Percentiles rank a stretch among this genome's conserved stretches.
Conservation (phyloP, 768 basidiomycete species). For the Leccinum aurantiacum region DNA sequence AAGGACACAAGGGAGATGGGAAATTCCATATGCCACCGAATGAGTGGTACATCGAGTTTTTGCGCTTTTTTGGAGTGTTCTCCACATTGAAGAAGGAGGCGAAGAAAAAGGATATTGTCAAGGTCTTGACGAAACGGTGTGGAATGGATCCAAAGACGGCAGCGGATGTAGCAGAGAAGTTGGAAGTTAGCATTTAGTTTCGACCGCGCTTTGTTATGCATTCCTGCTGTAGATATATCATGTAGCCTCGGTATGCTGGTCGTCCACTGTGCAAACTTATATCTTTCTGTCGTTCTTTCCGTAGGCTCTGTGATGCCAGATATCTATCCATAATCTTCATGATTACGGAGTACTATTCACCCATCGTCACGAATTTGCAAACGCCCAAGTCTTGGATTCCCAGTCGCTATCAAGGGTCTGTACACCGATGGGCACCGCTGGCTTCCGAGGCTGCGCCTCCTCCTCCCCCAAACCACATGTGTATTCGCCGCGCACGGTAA, state of each 20-base stretch:
- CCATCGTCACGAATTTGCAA: neutral
- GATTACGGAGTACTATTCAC: neutral
- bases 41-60: constrained; percentile 25
- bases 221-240: neutral
- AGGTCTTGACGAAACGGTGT: constrained; percentile 33
- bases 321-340: neutral
- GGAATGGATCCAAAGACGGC: constrained; percentile 20
- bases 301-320: neutral
- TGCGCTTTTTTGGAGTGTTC: constrained; percentile 27
- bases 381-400: neutral
- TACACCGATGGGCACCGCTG: too few relatives aligned
- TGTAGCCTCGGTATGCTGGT: neutral
- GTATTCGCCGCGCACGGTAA: too few relatives aligned
- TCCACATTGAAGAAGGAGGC: constrained; percentile 22
- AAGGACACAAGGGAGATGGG: constrained; percentile 10
- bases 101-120: constrained; percentile 25
- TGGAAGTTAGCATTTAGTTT: constrained; percentile 9
- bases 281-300: constrained; percentile 1
- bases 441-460: too few relatives aligned
- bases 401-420: too few relatives aligned
- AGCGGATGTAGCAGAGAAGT: constrained; percentile 20
- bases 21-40: constrained; percentile 30
- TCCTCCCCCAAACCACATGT: too few relatives aligned
- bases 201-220: neutral
- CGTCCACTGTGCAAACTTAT: constrained; percentile 6